Evolutionary conservation across 257 asterid species (phyloP).

Genomic region (Paraleonurus japonicus): DNA sequence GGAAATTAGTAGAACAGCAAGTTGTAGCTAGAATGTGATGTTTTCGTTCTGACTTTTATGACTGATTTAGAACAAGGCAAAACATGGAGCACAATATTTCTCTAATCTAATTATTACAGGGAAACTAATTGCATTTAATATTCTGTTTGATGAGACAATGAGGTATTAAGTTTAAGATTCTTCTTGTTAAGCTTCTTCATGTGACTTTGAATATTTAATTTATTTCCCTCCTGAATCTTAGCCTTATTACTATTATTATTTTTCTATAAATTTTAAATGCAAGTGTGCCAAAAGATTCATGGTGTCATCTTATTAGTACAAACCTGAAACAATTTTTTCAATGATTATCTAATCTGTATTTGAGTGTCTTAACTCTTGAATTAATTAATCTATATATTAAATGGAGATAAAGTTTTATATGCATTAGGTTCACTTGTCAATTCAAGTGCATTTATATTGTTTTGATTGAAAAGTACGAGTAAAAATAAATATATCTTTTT

Average conservation of each 20-base stretch:
- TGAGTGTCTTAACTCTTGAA: too few relatives aligned
- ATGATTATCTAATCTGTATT: too few relatives aligned
- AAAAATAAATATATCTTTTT: too few relatives aligned
- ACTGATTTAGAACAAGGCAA: background rate
- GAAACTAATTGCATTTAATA: background rate
- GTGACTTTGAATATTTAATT: background rate
- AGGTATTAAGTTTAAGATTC: background rate
- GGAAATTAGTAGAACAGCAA: background rate
- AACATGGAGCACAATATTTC: background rate
- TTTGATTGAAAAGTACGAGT: too few relatives aligned
- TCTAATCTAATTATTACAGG: background rate
- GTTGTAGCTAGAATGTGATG: constrained; percentile 3
- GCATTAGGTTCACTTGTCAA: too few relatives aligned
- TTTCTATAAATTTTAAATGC: background rate
- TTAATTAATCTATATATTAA: too few relatives aligned
- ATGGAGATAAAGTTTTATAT: too few relatives aligned
- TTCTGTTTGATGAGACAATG: background rate
- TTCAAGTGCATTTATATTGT: too few relatives aligned
- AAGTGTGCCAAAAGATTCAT: too few relatives aligned
- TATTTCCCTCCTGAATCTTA: background rate
- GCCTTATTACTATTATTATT: background rate
- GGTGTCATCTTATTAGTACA: background rate
- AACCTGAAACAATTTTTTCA: background rate
- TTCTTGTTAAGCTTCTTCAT: background rate
- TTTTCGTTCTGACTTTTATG: background rate